Evolutionary conservation across 2,329 filamentous ascomycete species (phyloP).

Genomic region (Talaromyces albobiverticillius): DNA sequence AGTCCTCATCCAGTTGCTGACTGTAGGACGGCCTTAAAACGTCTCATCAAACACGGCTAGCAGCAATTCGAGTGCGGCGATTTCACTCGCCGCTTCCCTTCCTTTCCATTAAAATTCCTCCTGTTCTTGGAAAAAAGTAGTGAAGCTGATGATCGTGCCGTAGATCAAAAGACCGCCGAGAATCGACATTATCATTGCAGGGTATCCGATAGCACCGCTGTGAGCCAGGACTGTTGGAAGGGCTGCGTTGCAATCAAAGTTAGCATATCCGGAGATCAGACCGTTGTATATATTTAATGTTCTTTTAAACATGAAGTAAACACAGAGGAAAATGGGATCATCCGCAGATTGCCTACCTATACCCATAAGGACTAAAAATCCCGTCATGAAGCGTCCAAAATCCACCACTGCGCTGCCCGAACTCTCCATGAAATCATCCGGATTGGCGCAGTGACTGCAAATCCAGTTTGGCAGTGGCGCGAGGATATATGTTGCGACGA

Average conservation of each 20-base stretch:
- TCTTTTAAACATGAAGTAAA: background rate
- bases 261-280: conserved; percentile 4
- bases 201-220: conserved; percentile 73
- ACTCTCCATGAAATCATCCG: conserved; percentile 92
- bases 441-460: conserved; percentile 80
- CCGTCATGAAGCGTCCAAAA: conserved; percentile 89
- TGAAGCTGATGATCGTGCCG: conserved; percentile 95
- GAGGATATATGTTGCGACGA: conserved; percentile 91
- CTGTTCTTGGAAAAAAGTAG: conserved; percentile 97
- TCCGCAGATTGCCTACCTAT: conserved; percentile 66
- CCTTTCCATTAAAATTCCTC: conserved; percentile 74
- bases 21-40: background rate
- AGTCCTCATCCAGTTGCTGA: background rate
- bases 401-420: conserved; percentile 82
- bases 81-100: background rate
- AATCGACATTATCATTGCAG: conserved; percentile 94
- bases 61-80: background rate
- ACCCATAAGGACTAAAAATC: conserved; percentile 95
- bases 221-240: conserved; percentile 86
- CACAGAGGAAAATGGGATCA: background rate
- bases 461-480: conserved; percentile 97
- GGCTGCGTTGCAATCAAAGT: conserved; percentile 51
- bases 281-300: background rate
- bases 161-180: conserved; percentile 92
- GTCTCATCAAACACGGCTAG: background rate